phyloP scores from a whole-genome alignment of 2,329 filamentous ascomycete species.

The Samsoniella hepiali region DNA sequence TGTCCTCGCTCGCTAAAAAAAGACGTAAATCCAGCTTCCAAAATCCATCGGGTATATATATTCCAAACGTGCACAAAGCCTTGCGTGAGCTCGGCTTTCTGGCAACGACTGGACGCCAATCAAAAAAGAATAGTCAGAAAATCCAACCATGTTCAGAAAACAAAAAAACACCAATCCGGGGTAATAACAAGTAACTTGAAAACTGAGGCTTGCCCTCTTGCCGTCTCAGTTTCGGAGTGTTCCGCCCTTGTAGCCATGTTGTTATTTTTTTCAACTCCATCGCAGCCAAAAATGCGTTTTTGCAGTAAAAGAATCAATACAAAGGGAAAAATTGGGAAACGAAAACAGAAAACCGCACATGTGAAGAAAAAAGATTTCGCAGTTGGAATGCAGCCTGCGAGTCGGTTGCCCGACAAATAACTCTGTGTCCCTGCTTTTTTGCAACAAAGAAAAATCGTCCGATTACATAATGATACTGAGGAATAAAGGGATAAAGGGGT shows the following conservation, averaged over 20 bases:
- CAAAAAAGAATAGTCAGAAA: not conserved
- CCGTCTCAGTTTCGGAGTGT: constrained; percentile 20
- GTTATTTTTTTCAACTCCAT: constrained; percentile 16
- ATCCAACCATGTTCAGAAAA: not conserved
- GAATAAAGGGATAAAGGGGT: not conserved
- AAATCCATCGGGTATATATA: constrained; percentile 22
- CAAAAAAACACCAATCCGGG: constrained; percentile 7
- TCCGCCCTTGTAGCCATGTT: constrained; percentile 18
- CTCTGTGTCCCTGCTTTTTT: constrained; percentile 7
- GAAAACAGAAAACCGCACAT: not conserved
- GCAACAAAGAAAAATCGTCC: not conserved
- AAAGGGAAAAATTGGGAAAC: not conserved
- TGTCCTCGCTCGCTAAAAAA: constrained; percentile 16
- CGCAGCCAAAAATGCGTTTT: constrained; percentile 2
- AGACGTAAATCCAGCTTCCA: constrained; percentile 11
- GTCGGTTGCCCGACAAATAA: constrained; percentile 13
- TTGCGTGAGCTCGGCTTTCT: constrained; percentile 25
- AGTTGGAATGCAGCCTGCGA: not conserved
- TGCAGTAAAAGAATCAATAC: not conserved
- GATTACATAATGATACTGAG: not conserved
- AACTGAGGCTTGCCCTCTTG: constrained; percentile 19
- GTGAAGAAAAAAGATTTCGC: not conserved
- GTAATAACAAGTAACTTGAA: constrained; percentile 9
- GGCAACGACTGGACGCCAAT: not conserved
- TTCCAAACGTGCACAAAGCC: constrained; percentile 24